phyloP scores from a whole-genome alignment of 805 yeast genomes.

The Debaryomyces maramus region DNA sequence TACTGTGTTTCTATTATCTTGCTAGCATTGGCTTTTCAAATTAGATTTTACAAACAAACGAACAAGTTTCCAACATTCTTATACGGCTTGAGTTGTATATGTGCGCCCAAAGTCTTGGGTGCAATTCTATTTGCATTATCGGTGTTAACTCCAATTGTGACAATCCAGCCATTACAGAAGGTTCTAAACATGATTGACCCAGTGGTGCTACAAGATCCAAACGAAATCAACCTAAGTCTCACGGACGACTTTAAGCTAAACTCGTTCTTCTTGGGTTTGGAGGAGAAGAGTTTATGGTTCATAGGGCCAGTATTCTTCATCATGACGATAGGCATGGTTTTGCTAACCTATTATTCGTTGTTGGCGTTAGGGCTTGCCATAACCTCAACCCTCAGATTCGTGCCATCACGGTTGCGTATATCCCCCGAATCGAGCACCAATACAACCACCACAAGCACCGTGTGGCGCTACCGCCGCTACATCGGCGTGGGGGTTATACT shows the following conservation, averaged over 20 bases:
- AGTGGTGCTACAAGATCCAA: conserved; percentile 47
- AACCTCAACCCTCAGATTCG: not conserved
- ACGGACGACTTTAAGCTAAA: conserved; percentile 41
- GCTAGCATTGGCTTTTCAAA: conserved; percentile 55
- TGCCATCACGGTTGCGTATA: not conserved
- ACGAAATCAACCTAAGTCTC: conserved; percentile 42
- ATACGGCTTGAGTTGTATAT: conserved; percentile 37
- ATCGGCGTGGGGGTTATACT: conserved; percentile 39
- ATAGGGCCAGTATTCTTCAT: conserved; percentile 58
- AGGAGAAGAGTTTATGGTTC: conserved; percentile 54
- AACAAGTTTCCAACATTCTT: conserved; percentile 31
- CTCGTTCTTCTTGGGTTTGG: conserved; percentile 66
- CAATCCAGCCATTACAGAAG: conserved; percentile 33
- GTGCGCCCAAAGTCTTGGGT: conserved; percentile 19
- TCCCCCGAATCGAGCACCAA: not conserved
- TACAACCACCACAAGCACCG: not conserved
- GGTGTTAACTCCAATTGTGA: conserved; percentile 39
- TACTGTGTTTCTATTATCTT: conserved; percentile 64
- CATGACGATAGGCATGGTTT: conserved; percentile 46
- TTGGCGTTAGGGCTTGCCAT: conserved; percentile 12
- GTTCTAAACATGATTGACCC: conserved; percentile 53
- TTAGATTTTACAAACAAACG: conserved; percentile 38
- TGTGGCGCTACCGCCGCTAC: conserved; percentile 14
- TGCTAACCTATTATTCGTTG: conserved; percentile 29
- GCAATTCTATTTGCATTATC: conserved; percentile 26